phyloP scores from a whole-genome alignment of 1,284 basidiomycete species.

The Sporisorium reilianum region DNA sequence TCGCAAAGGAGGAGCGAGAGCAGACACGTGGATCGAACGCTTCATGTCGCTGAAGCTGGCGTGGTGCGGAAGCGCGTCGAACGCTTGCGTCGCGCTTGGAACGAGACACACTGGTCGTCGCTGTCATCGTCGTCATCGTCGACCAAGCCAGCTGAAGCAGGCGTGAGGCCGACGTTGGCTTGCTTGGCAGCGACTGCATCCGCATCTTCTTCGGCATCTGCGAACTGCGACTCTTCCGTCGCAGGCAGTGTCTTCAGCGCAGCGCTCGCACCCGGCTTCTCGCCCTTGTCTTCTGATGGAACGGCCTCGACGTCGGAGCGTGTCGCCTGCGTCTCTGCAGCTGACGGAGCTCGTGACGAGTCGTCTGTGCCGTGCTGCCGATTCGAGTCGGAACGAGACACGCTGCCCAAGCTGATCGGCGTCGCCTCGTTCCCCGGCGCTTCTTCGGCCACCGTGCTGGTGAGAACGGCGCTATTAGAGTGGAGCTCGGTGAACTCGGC shows the following conservation, averaged over 20 bases:
- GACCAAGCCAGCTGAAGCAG: background rate
- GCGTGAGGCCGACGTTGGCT: background rate
- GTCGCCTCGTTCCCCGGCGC: conserved; percentile 5
- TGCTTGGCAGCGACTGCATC: conserved; percentile 11
- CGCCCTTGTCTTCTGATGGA: background rate
- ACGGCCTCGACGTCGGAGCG: conserved; percentile 16
- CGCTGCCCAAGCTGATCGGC: conserved; percentile 27
- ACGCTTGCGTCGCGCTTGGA: conserved; percentile 41
- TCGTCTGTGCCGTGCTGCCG: conserved; percentile 29
- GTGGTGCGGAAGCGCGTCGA: conserved; percentile 40
- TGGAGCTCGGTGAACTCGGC: conserved; percentile 30
- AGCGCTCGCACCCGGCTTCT: background rate
- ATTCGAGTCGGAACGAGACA: conserved; percentile 36
- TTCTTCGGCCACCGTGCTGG: background rate
- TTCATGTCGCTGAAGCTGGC: conserved; percentile 18
- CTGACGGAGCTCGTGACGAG: conserved; percentile 28
- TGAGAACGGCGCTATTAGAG: background rate
- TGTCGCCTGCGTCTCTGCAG: conserved; percentile 23
- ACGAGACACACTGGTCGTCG: conserved; percentile 46
- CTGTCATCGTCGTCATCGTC: conserved; percentile 43
- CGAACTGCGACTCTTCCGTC: conserved; percentile 51
- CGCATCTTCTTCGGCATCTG: conserved; percentile 44
- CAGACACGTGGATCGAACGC: background rate
- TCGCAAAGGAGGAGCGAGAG: background rate
- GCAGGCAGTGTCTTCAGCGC: conserved; percentile 2